A percentile compares a stretch with the other conserved stretches of the same genome.
Conservation (phyloP, 2,329 filamentous ascomycete genomes). For the Saccharata proteae region DNA sequence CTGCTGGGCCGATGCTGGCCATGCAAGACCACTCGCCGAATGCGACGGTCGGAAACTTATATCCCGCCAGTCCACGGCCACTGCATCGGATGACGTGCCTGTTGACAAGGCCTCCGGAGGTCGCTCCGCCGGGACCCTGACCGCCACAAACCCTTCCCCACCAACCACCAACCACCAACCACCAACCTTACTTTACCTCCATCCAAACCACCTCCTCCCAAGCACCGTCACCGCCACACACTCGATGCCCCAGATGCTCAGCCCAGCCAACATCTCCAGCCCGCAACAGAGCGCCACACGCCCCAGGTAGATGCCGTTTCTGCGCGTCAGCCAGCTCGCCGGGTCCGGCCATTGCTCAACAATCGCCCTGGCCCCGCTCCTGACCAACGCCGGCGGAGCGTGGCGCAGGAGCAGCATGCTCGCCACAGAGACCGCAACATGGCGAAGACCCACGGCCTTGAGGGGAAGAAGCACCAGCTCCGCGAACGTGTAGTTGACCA, state of each 20-base stretch:
- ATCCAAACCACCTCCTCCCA: constrained; percentile 20
- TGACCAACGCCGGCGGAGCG: neutral
- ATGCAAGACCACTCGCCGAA: too few relatives aligned
- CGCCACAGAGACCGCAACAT: constrained; percentile 14
- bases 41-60: too few relatives aligned
- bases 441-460: constrained; percentile 17
- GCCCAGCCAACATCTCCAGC: constrained; percentile 21
- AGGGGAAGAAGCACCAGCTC: constrained; percentile 19
- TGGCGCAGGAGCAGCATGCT: neutral
- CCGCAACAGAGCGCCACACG: constrained; percentile 21
- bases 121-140: too few relatives aligned
- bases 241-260: constrained; percentile 22
- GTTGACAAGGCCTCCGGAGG: too few relatives aligned
- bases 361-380: neutral
- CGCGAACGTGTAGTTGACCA: constrained; percentile 21
- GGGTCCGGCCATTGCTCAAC: constrained; percentile 1
- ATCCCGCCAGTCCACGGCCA: too few relatives aligned
- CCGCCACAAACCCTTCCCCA: too few relatives aligned
- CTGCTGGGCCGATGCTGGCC: too few relatives aligned
- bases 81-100: too few relatives aligned
- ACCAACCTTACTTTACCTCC: too few relatives aligned
- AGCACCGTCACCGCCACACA: constrained; percentile 18
- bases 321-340: constrained; percentile 12
- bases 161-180: too few relatives aligned
- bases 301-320: constrained; percentile 16